Conservation (phyloP, 2,329 filamentous ascomycete species). For the Aspergillus sp. region DNA sequence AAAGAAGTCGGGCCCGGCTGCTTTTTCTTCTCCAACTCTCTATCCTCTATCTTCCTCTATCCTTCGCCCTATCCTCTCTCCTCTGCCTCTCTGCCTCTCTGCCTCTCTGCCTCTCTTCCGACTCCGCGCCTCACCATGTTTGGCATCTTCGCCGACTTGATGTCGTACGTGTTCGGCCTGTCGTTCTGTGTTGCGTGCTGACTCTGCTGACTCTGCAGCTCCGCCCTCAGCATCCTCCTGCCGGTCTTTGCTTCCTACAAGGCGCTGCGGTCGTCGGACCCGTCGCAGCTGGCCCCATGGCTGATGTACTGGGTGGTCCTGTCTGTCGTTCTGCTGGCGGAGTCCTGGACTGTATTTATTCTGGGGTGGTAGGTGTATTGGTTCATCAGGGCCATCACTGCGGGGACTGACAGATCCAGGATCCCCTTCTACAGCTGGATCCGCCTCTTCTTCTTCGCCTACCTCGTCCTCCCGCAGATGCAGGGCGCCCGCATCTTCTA, state of each 20-base stretch:
- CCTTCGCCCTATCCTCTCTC: neutral
- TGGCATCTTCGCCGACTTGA: slow-evolving; percentile 64
- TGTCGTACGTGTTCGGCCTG: slow-evolving; percentile 53
- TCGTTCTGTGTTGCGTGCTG: neutral
- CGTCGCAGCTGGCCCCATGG: slow-evolving; percentile 87
- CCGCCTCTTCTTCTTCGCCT: slow-evolving; percentile 76
- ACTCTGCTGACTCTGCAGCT: slow-evolving; percentile 45
- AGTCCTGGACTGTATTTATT: slow-evolving; percentile 82
- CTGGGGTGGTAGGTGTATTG: slow-evolving; percentile 61
- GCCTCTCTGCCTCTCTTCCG: neutral
- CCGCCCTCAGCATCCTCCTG: slow-evolving; percentile 80
- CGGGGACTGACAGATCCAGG: slow-evolving; percentile 37
- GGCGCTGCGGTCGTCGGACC: slow-evolving; percentile 85
- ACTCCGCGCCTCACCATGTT: slow-evolving; percentile 50
- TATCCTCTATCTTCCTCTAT: neutral
- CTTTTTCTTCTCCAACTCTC: neutral
- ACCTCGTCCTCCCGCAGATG: slow-evolving; percentile 95
- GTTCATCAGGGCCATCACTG: no score
- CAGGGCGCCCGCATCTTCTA: slow-evolving; percentile 85
- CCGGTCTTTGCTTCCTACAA: slow-evolving; percentile 97
- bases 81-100: neutral
- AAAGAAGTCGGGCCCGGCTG: neutral
- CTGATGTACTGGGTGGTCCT: slow-evolving; percentile 98
- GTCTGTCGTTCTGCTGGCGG: slow-evolving; percentile 67
- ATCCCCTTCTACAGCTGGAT: slow-evolving; percentile 91